Conservation (phyloP, 345 rosid genomes). For the Arabidopsis suecica region DNA sequence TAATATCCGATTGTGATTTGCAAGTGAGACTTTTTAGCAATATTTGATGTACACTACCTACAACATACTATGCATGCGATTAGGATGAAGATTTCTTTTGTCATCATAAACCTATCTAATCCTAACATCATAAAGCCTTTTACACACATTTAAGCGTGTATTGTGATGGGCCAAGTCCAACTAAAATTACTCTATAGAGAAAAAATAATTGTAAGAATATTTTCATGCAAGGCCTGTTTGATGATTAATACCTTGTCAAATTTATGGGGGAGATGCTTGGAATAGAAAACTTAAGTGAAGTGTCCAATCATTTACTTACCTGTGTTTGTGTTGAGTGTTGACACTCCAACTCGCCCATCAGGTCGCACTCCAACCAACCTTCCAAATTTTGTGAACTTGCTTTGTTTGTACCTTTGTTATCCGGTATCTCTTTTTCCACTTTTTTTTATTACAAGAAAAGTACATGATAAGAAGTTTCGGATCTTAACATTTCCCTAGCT, state of each 20-base stretch:
- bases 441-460: not conserved
- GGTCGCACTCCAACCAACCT: constrained; percentile 37
- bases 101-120: no score
- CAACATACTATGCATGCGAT: no score
- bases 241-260: not conserved
- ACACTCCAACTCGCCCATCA: constrained; percentile 33
- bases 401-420: constrained; percentile 32
- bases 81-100: no score
- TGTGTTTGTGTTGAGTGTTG: constrained; percentile 31
- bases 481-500: not conserved
- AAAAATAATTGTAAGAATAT: not conserved
- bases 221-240: not conserved
- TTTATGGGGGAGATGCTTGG: constrained; percentile 4
- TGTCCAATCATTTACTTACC: constrained; percentile 11
- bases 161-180: not conserved
- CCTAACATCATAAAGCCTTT: no score
- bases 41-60: no score
- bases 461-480: not conserved
- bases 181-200: not conserved
- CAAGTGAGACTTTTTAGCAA: not conserved
- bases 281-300: constrained; percentile 13
- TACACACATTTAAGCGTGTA: no score
- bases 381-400: constrained; percentile 24
- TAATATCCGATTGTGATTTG: constrained; percentile 12
- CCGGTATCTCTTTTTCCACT: not conserved